Evolutionary conservation across 768 basidiomycete species (phyloP).

Genomic region (Termitomyces sp.): DNA sequence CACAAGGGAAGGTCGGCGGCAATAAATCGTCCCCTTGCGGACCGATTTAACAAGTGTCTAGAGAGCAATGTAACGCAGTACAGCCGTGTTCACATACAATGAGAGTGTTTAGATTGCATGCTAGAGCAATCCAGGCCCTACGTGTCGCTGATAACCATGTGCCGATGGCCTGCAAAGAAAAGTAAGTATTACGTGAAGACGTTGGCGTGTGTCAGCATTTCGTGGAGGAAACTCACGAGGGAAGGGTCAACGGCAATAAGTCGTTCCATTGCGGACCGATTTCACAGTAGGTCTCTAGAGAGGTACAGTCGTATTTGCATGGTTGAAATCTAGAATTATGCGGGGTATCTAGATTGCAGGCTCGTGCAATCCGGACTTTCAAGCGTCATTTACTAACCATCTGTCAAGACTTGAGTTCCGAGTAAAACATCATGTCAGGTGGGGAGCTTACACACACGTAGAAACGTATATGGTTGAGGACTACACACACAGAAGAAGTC

Average conservation of each 20-base stretch:
- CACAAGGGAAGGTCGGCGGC: conserved; percentile 17
- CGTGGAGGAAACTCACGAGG: no score
- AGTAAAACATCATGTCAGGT: not conserved
- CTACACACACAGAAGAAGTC: not conserved
- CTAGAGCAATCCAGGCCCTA: no score
- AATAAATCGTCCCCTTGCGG: conserved; percentile 33
- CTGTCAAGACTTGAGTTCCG: not conserved
- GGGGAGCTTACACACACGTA: not conserved
- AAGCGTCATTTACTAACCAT: not conserved
- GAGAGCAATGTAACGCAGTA: conserved; percentile 24
- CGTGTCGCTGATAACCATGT: no score
- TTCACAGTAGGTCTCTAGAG: not conserved
- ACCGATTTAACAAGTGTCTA: conserved; percentile 25
- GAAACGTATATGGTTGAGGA: not conserved
- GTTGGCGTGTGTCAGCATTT: no score
- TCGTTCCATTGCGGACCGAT: no score
- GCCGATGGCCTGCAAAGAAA: no score
- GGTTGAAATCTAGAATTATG: no score
- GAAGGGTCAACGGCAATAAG: no score
- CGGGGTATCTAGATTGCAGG: not conserved
- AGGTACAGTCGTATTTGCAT: not conserved
- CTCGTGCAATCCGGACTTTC: not conserved
- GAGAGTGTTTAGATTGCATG: no score
- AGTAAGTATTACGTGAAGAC: no score
- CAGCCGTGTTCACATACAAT: not conserved